These are phyloP conservation scores for Chrysochromulina tobinii DNA, from an alignment of 78 protist genomes.

Conservation along the genomic window DNA sequence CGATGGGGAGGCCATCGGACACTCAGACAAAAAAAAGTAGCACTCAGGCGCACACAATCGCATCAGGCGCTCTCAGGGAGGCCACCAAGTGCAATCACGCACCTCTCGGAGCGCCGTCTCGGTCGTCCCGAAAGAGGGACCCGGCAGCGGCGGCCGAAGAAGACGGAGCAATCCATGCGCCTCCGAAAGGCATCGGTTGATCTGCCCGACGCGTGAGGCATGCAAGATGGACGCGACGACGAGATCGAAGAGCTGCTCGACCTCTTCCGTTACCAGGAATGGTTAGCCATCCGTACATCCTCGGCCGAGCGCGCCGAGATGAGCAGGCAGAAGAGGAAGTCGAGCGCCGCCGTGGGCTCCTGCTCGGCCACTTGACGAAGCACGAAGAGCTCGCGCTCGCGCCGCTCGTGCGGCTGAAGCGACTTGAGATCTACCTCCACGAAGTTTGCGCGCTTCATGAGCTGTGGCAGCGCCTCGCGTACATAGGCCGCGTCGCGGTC, in stretches of 20 bases:
- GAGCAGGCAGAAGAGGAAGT: not conserved
- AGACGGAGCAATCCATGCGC: not conserved
- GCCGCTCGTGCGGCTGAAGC: not conserved
- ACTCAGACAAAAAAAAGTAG: no score
- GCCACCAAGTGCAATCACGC: no score
- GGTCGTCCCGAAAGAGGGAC: not conserved
- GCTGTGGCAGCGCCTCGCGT: not conserved
- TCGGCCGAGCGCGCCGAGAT: not conserved
- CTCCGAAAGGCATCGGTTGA: not conserved
- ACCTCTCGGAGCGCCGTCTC: not conserved
- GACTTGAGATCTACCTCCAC: not conserved
- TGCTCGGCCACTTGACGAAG: not conserved
- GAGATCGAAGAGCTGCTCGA: not conserved
- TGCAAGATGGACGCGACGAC: not conserved
- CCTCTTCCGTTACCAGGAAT: not conserved
- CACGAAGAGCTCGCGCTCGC: not conserved
- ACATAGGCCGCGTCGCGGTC: not conserved
- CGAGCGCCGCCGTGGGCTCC: not conserved
- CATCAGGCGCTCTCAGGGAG: no score
- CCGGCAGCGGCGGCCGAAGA: not conserved
- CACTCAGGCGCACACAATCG: no score
- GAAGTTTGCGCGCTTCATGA: not conserved
- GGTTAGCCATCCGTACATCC: conserved; percentile 30
- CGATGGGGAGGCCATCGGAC: no score
- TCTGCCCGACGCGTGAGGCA: conserved; percentile 23